Evolutionary conservation across 2,329 filamentous ascomycete species (phyloP), one percentile per base, ranked within the genome.

Genomic region (Moelleriella libera): DNA sequence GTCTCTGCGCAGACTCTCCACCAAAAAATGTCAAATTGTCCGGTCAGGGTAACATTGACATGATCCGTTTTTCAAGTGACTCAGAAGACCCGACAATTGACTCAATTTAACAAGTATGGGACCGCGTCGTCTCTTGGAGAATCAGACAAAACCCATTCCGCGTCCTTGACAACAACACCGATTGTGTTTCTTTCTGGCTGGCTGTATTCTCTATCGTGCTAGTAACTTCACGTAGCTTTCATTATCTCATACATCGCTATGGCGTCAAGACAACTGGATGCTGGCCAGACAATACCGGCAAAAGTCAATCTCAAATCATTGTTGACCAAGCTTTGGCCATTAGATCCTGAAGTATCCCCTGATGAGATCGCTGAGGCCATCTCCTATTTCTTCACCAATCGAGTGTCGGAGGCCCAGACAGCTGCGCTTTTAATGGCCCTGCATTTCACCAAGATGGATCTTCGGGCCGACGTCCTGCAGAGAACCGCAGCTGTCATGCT

Each of bases 361-460:
- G 71, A 78, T 45, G 88, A 96, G 62, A 92, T 98, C 62, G 88
- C 90, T 50, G 75, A 83, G n/a, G 89, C 90, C 47, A 83, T 97
- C 56, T 83, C 87, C 5, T 75, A 90, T 59, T 94, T 96, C 61
- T 97, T 97, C 66, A 89, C 88, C 49, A 83, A 96, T 67, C 80
- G 81, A 54, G 73, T 97, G 14, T 90, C 86, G n/a, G 82, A 86
- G 40, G 85, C 89, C 7, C 92, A 97, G 63, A 85, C 85, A 1
- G 85, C 86, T 47, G 85, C 89, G 40, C 73, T 98, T 48, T 73
- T 97, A 46, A 96, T 92, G 59, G 85, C 88, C 47, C 73, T 98
- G 43, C 90, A 96, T 68, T 96, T 94, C 55, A 95, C 88, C 2
- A 81, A 82, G 49, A 78, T 88, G 63, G 92, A 97, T 64, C 78